Base-by-base conservation (phyloP, 2,329 filamentous ascomycete species). In the Penicillium sp. region DNA sequence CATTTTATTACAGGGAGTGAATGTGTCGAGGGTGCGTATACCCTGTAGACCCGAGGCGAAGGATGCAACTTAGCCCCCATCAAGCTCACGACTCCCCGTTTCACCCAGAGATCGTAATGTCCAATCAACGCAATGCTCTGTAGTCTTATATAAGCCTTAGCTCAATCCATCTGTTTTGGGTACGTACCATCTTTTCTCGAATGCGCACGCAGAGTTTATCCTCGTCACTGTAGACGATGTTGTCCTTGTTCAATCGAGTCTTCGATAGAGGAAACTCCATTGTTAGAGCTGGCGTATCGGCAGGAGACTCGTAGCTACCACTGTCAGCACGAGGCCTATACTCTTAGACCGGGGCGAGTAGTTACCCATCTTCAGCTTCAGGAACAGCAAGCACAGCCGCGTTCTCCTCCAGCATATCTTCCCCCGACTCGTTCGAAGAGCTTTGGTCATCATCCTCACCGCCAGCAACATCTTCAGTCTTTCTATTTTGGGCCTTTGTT, bases 41-140 rank as follows among this genome's bases (percentile, higher is more conserved):
- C 80, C 60, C 83, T 76, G 66, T 83, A 80, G 1, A 75, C 51
- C 13, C 68, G 67, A 7, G 77, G 69, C 2, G 80, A 79, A 13
- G 83, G 78, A 59, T 81, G 78, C 9, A 89, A 67, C 46, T 85
- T 84, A n/a, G 86, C 85, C 38, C 87, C 87, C 70, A 86, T 84
- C 52, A 88, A 70, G 52, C 82, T 84, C 38, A 88, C 74, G 29
- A 85, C 79, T 13, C 86, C 87, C 68, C 80, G 78, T 49, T 82
- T 79, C 5, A 89, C 82, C 74, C 81, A 81, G n/a, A 89, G 70
- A 61, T 85, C 81, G 68, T 85, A 88, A 48, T 83, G 80, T 13
- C 87, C 87, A n/a, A 81, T 54, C 6, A 82, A 55, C 7, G 76
- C 75, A 30, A 74, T 81, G 44, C 75, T 81, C 79, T 81, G 64